Conservation (phyloP, 108 stramenopile genomes). For the Cyclostephanos invisitatus region DNA sequence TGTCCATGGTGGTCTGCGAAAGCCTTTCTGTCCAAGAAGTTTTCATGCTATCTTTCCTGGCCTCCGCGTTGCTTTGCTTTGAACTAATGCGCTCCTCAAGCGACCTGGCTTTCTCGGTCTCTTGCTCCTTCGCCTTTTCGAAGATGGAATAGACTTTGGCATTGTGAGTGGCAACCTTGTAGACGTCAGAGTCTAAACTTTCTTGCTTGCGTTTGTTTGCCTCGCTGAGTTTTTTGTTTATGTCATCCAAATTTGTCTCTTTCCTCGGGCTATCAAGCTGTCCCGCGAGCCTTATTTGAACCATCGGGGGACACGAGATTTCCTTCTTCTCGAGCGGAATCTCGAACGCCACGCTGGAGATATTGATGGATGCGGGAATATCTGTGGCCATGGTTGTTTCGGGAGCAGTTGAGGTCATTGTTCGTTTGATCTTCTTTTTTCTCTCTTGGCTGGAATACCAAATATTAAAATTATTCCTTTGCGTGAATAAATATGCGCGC, state of each 20-base stretch:
- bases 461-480: too few relatives aligned
- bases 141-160: background rate
- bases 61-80: conserved; percentile 1
- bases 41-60: background rate
- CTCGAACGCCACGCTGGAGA: conserved; percentile 4
- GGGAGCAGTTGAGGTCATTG: too few relatives aligned
- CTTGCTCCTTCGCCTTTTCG: conserved; percentile 10
- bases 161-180: conserved; percentile 2
- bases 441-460: too few relatives aligned
- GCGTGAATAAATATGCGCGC: too few relatives aligned
- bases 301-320: background rate
- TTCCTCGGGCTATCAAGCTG: background rate
- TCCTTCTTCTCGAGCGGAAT: conserved; percentile 9
- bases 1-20: background rate
- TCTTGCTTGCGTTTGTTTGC: conserved; percentile 8
- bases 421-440: too few relatives aligned
- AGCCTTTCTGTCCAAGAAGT: conserved; percentile 1
- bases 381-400: too few relatives aligned
- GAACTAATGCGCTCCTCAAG: background rate
- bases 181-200: background rate
- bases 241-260: background rate
- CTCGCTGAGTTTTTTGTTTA: background rate
- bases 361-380: too few relatives aligned
- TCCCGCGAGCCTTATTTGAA: conserved; percentile 4
- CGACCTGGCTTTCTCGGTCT: background rate